Percentiles rank a stretch among this genome's conserved stretches.
These are phyloP conservation scores for Dentipellis fragilis DNA, from an alignment of 768 basidiomycete genomes.

Conservation along the genomic window DNA sequence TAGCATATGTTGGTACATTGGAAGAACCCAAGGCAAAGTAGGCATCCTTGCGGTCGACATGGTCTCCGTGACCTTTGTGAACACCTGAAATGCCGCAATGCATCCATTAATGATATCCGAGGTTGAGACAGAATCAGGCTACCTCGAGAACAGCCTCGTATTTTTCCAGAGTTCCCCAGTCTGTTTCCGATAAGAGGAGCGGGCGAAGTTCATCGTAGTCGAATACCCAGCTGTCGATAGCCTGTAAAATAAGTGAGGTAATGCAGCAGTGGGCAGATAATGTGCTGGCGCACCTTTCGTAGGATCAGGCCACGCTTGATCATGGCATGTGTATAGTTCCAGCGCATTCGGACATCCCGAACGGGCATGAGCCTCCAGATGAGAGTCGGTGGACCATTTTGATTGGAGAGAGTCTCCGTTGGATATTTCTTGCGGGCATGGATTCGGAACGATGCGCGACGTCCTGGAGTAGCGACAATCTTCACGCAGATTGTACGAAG, in stretches of 20 bases:
- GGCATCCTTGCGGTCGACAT: conserved; percentile 19
- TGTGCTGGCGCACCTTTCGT: conserved; percentile 15
- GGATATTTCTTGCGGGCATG: too few relatives aligned
- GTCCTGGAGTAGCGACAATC: too few relatives aligned
- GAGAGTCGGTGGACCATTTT: too few relatives aligned
- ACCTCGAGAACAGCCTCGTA: background rate
- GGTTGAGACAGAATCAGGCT: background rate
- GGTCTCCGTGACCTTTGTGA: conserved; percentile 20
- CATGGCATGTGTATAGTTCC: conserved; percentile 29
- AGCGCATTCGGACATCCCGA: conserved; percentile 23
- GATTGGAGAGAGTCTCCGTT: too few relatives aligned
- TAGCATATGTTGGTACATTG: conserved; percentile 18
- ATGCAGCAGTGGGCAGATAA: background rate
- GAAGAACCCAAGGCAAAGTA: conserved; percentile 24
- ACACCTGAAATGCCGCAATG: conserved; percentile 18
- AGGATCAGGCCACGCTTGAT: conserved; percentile 18
- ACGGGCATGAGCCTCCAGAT: conserved; percentile 20
- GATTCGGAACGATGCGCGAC: too few relatives aligned
- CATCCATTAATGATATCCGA: background rate
- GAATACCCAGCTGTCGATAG: conserved; percentile 24
- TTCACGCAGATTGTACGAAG: too few relatives aligned
- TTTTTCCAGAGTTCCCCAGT: conserved; percentile 3
- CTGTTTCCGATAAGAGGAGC: conserved; percentile 9
- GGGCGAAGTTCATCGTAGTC: conserved; percentile 5
- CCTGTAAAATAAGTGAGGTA: conserved; percentile 16